These are phyloP conservation scores for Chrysoporthe deuterocubensis DNA, from an alignment of 2,329 filamentous ascomycete genomes.

Conservation along the genomic window DNA sequence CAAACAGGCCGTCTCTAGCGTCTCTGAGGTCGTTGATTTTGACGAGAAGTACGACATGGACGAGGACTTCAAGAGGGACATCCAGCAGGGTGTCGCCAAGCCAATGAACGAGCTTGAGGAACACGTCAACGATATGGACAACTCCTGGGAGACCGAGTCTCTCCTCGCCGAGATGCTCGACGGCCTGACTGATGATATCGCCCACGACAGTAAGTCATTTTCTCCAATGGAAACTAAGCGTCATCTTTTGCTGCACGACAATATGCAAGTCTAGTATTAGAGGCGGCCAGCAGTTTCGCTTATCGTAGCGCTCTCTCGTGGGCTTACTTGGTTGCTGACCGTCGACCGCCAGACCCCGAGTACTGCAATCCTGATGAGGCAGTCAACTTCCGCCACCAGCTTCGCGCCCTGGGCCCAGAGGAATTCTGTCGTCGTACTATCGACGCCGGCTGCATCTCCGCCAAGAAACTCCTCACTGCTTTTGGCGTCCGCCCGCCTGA, in stretches of 20 bases:
- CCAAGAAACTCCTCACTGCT: constrained; percentile 83
- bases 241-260: constrained; percentile 18
- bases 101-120: constrained; percentile 51
- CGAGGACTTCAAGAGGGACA: constrained; percentile 27
- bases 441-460: constrained; percentile 69
- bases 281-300: neutral
- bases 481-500: constrained; percentile 77
- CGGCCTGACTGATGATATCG: constrained; percentile 57
- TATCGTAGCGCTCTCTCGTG: neutral
- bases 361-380: constrained; percentile 72
- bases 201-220: constrained; percentile 46
- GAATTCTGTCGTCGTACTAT: constrained; percentile 77
- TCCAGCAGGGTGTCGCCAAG: constrained; percentile 29
- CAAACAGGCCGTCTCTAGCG: constrained; percentile 17
- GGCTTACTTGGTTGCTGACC: constrained; percentile 13
- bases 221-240: neutral
- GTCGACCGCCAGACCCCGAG: constrained; percentile 44
- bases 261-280: constrained; percentile 24
- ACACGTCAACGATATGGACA: constrained; percentile 54
- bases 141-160: constrained; percentile 67
- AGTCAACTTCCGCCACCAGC: constrained; percentile 66
- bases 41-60: constrained; percentile 24
- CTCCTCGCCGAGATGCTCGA: constrained; percentile 67
- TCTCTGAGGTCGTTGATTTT: constrained; percentile 25
- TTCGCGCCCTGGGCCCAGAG: constrained; percentile 77